phyloP scores from a whole-genome alignment of 495 filamentous ascomycete species.

The Penicillium verhagenii region DNA sequence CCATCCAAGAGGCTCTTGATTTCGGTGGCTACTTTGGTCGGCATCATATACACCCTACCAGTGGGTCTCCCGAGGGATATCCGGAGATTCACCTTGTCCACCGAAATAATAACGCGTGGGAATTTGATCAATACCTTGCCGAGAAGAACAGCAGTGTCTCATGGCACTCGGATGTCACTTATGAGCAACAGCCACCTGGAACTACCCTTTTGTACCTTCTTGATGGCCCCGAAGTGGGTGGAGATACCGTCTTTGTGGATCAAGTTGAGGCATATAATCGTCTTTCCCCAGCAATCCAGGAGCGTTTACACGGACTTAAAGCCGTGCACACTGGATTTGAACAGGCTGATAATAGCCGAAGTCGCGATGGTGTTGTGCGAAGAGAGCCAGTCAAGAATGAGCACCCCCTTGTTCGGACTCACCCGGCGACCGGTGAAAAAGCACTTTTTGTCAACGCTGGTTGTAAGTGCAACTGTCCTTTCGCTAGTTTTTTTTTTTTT shows the following conservation, averaged over 20 bases:
- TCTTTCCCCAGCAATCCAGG: conserved; percentile 67
- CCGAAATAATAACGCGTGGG: conserved; percentile 63
- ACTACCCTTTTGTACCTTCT: conserved; percentile 81
- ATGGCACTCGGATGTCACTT: conserved; percentile 83
- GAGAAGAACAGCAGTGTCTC: conserved; percentile 65
- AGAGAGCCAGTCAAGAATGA: conserved; percentile 67
- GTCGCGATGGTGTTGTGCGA: conserved; percentile 60
- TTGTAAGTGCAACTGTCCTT: conserved; percentile 51
- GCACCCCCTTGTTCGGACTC: conserved; percentile 78
- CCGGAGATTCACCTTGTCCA: conserved; percentile 81
- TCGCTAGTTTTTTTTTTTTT: neutral
- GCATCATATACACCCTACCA: conserved; percentile 80
- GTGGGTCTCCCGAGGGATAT: conserved; percentile 65
- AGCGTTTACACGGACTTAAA: conserved; percentile 73
- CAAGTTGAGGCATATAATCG: conserved; percentile 74
- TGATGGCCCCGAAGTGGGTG: conserved; percentile 71
- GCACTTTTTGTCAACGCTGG: conserved; percentile 76
- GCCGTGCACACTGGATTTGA: conserved; percentile 73
- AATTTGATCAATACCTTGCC: conserved; percentile 57
- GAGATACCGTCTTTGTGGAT: conserved; percentile 76
- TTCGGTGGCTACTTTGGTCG: conserved; percentile 77
- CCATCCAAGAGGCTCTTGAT: conserved; percentile 67
- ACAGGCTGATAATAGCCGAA: conserved; percentile 59
- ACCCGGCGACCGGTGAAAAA: conserved; percentile 80
- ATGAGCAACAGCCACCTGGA: conserved; percentile 81